A percentile compares a stretch with the other conserved stretches of the same genome.
phyloP scores from a whole-genome alignment of 1,284 basidiomycete genomes.

The Naganishia cerealis region DNA sequence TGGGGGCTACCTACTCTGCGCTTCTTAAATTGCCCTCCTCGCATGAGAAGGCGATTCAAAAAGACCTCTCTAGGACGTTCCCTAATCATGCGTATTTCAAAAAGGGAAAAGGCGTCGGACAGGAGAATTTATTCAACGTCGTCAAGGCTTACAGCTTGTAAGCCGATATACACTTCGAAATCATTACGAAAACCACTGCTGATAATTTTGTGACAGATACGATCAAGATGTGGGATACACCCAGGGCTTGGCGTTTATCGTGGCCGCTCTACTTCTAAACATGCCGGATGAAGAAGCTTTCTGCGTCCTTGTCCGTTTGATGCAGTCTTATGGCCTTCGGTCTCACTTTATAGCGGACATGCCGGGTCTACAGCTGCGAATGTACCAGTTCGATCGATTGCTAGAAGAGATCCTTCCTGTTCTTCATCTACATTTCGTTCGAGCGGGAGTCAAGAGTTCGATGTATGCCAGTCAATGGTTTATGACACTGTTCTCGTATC shows the following conservation, averaged over 20 bases:
- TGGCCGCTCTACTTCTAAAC: constrained; percentile 90
- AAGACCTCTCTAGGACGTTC: constrained; percentile 92
- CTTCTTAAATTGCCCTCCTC: constrained; percentile 78
- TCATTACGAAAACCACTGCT: neutral
- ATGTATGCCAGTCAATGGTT: constrained; percentile 98
- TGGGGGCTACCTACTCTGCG: constrained; percentile 80
- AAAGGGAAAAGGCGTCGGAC: constrained; percentile 80
- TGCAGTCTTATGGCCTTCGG: constrained; percentile 93
- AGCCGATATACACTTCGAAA: constrained; percentile 38
- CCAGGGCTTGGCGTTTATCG: constrained; percentile 92
- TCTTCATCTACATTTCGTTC: constrained; percentile 83
- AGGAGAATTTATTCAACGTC: constrained; percentile 95
- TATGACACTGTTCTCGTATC: constrained; percentile 91
- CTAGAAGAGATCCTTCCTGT: constrained; percentile 89
- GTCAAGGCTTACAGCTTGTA: constrained; percentile 93
- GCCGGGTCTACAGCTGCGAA: constrained; percentile 89
- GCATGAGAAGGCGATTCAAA: constrained; percentile 89
- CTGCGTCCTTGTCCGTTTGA: constrained; percentile 90
- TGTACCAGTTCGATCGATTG: constrained; percentile 88
- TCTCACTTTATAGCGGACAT: constrained; percentile 97
- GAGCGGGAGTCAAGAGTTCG: constrained; percentile 90
- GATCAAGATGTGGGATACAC: constrained; percentile 96
- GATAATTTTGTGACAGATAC: constrained; percentile 60
- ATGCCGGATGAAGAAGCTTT: constrained; percentile 99
- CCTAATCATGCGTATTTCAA: constrained; percentile 97